phyloP scores from a whole-genome alignment of 495 filamentous ascomycete genomes.

The Penicillium diatomitis region DNA sequence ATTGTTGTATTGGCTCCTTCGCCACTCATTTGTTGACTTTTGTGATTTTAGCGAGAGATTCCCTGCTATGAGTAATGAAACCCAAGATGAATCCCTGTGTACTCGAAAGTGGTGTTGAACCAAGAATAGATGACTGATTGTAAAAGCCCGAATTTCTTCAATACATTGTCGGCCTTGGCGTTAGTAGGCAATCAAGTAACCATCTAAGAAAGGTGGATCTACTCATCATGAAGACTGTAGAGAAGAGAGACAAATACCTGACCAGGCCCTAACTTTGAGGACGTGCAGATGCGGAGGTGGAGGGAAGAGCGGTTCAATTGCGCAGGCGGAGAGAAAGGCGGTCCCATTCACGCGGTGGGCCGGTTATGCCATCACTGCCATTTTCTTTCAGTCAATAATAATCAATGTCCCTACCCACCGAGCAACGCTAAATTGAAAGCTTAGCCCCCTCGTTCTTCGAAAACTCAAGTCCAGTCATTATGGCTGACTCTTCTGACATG shows the following conservation, averaged over 20 bases:
- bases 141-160: too few relatives aligned
- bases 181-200: too few relatives aligned
- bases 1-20: constrained; percentile 1
- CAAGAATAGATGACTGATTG: too few relatives aligned
- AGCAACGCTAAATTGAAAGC: constrained; percentile 16
- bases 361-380: constrained; percentile 33
- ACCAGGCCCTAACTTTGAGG: background rate
- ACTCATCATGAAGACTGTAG: too few relatives aligned
- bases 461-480: constrained; percentile 18
- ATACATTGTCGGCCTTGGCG: too few relatives aligned
- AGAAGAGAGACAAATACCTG: too few relatives aligned
- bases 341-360: constrained; percentile 10
- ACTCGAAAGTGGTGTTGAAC: background rate
- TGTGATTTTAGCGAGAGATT: constrained; percentile 16
- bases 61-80: constrained; percentile 20
- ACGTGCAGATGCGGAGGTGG: constrained; percentile 3
- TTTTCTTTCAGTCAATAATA: constrained; percentile 30
- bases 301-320: constrained; percentile 3
- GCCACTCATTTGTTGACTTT: constrained; percentile 13
- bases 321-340: constrained; percentile 16
- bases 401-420: constrained; percentile 19
- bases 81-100: constrained; percentile 7
- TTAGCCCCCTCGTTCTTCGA: constrained; percentile 7
- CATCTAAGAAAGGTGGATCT: too few relatives aligned
- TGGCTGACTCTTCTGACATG: constrained; percentile 22